phyloP scores from a whole-genome alignment of 495 filamentous ascomycete genomes.

The Oleoguttula mirabilis region DNA sequence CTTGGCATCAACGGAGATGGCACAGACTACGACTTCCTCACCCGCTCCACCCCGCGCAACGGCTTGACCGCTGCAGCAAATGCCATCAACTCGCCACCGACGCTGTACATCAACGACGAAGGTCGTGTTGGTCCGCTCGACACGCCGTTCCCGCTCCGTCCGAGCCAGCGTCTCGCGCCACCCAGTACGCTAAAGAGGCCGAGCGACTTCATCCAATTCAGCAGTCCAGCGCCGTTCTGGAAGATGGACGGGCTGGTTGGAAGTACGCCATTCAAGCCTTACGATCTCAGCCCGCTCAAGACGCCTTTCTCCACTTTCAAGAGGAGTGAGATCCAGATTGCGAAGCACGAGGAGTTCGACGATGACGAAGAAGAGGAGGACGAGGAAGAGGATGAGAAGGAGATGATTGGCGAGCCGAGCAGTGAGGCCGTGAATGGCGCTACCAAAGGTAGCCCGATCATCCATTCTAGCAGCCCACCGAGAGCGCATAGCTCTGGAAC shows the following conservation, averaged over 20 bases:
- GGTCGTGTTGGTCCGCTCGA: constrained; percentile 15
- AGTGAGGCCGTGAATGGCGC: neutral
- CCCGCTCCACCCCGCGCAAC: constrained; percentile 20
- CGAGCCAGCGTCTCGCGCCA: constrained; percentile 47
- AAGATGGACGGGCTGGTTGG: constrained; percentile 35
- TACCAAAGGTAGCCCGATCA: constrained; percentile 1
- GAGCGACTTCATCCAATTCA: constrained; percentile 88
- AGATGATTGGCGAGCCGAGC: neutral
- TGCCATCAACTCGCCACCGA: constrained; percentile 24
- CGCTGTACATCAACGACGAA: constrained; percentile 20
- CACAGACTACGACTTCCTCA: constrained; percentile 9
- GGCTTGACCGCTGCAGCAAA: constrained; percentile 12
- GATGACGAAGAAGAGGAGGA: neutral
- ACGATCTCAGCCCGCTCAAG: constrained; percentile 19
- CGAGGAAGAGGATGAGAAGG: neutral
- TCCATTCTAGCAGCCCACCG: constrained; percentile 16
- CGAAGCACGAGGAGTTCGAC: neutral
- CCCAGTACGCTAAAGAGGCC: constrained; percentile 83
- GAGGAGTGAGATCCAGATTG: constrained; percentile 1
- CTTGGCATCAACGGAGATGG: constrained; percentile 15
- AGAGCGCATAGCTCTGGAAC: neutral
- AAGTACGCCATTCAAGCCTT: constrained; percentile 20
- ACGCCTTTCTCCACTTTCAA: constrained; percentile 17
- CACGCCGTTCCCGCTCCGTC: constrained; percentile 20
- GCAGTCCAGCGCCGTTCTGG: constrained; percentile 95